Evolutionary conservation across 2,329 filamentous ascomycete genomes (phyloP), one percentile per base, ranked within the genome.

Genomic region (Monilinia vaccinii-corymbosi): DNA sequence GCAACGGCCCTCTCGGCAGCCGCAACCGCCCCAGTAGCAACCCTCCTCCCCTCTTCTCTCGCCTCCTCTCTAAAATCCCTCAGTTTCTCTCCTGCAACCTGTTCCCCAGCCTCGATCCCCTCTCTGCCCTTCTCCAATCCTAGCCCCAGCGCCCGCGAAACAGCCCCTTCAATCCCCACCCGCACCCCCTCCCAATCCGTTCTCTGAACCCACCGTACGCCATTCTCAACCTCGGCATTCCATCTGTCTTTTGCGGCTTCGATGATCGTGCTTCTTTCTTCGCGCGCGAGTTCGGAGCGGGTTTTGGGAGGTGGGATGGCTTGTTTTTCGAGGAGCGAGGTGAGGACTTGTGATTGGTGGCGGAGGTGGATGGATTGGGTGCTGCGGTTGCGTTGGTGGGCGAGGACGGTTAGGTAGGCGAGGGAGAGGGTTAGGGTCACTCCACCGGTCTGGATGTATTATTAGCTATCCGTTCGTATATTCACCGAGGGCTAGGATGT

Each of bases 201-300:
- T 38, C 75, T 78, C 73, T 91, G 83, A 60, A 83, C 81, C 79
- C 83, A 86, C 61, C 78, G 78, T 59, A 88, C 86, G 56, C 86
- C 79, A 62, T 78, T 78, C 71, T 87, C 81, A 40, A 93, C 74
- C 73, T 93, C 88, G 55, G 80, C 74, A 72, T 94, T 93, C 89
- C 89, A 93, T 62, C 82, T 78, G 69, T 89, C 86, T 76, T 93
- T 93, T 67, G 86, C 79, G 40, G 82, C 77, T 70, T 91, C 87
- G 58, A 84, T 71, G 53, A 88, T 75, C 51, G 79, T 78, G 32
- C 79, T 78, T 63, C 80, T 77, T 66, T 81, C 76, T 56, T 80
- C 73, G 42, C 77, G 75, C 50, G 79, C 77, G 44, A 77, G 72
- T 68, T 82, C 79, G 47, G 78, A 75, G 48, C 81, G 75, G 11